phyloP scores from a whole-genome alignment of 768 basidiomycete genomes.

The Pleurotus eryngii region DNA sequence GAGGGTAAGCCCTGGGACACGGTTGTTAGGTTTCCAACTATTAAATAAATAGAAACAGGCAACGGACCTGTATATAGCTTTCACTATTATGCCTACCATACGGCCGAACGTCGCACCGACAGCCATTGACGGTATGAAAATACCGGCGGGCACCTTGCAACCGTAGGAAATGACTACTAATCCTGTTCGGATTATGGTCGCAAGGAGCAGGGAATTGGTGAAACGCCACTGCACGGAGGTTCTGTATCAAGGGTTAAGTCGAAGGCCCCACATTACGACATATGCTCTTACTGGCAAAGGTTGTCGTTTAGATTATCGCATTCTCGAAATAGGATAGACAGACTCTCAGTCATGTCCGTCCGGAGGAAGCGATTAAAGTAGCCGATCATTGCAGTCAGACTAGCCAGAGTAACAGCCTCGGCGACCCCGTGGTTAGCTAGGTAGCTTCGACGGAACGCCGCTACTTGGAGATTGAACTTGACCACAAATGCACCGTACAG shows the following conservation, averaged over 20 bases:
- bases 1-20: slow-evolving; percentile 66
- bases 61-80: slow-evolving; percentile 79
- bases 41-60: background rate
- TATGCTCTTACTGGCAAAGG: slow-evolving; percentile 87
- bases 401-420: slow-evolving; percentile 86
- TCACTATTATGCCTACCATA: slow-evolving; percentile 96
- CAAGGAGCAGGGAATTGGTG: slow-evolving; percentile 87
- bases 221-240: slow-evolving; percentile 91
- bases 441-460: slow-evolving; percentile 91
- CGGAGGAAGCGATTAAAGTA: slow-evolving; percentile 94
- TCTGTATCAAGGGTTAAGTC: slow-evolving; percentile 36
- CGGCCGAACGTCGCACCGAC: slow-evolving; percentile 96
- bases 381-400: slow-evolving; percentile 85
- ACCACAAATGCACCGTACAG: slow-evolving; percentile 96
- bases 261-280: slow-evolving; percentile 1
- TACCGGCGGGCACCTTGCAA: slow-evolving; percentile 94
- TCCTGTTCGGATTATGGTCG: slow-evolving; percentile 82
- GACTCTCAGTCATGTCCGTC: slow-evolving; percentile 96
- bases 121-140: slow-evolving; percentile 99
- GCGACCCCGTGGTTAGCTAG: slow-evolving; percentile 78
- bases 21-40: slow-evolving; percentile 1
- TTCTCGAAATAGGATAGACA: slow-evolving; percentile 93
- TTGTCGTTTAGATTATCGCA: slow-evolving; percentile 95
- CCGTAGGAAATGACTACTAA: slow-evolving; percentile 93
- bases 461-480: slow-evolving; percentile 94